Percentiles rank a stretch among this genome's conserved stretches.
Conservation (phyloP, 192 early-diverging fungal genomes). For the Coemansia sp. region DNA sequence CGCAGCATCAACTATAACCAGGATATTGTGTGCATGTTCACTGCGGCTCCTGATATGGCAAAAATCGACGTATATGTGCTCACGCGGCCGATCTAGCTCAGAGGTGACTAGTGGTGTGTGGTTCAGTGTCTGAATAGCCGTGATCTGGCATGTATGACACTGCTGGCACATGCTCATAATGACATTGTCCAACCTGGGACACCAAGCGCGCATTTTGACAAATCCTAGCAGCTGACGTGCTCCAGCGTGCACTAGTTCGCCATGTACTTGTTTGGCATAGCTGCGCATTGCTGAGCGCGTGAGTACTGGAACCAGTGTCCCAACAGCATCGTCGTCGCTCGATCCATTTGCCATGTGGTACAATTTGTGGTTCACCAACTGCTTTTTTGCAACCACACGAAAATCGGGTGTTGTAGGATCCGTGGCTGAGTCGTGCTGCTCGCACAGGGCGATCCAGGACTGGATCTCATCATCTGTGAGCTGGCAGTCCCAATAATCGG, state of each 20-base stretch:
- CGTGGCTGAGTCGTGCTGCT: not conserved
- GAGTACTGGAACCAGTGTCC: not conserved
- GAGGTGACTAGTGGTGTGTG: not conserved
- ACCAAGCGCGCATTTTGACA: no score
- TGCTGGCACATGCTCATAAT: not conserved
- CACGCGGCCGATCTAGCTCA: not conserved
- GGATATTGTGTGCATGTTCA: not conserved
- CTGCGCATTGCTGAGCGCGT: not conserved
- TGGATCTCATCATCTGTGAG: not conserved
- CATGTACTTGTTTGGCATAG: not conserved
- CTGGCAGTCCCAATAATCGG: not conserved
- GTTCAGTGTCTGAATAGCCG: not conserved
- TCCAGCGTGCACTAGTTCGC: not conserved
- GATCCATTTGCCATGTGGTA: not conserved
- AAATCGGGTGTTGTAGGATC: not conserved
- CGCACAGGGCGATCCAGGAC: not conserved
- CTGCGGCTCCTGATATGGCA: not conserved
- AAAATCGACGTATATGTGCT: slow-evolving; percentile 7
- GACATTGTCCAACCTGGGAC: no score
- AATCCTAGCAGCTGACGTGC: not conserved
- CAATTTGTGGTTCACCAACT: not conserved
- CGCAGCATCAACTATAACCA: not conserved
- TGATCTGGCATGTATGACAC: slow-evolving; percentile 6
- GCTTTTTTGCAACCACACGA: not conserved
- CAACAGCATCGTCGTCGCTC: not conserved